Base-by-base conservation (phyloP, 176 grass and related monocot species). In the Oryza glumipatula region DNA sequence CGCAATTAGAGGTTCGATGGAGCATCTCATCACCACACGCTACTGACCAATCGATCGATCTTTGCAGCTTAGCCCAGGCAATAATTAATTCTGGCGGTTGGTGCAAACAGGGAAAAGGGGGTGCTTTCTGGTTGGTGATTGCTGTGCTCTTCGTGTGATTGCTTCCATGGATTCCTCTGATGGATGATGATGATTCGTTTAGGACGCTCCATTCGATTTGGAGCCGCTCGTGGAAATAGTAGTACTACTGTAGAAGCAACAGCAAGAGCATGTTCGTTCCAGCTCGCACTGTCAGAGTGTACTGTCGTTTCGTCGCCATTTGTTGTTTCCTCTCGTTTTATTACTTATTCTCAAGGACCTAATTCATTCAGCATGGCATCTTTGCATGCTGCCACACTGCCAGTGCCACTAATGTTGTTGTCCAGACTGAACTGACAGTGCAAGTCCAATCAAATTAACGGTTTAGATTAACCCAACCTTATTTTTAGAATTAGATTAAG, bases 81-180 rank as follows among this genome's bases (percentile, higher is more conserved):
- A 74, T 70, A 46, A 33, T 49, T 21, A 9, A 46, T 87, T 68
- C 77, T 22, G 46, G 83, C 63, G 63, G 82, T 84, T 58, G 73
- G 73, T 76, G 65, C 46, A 1, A 2, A 14, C 54, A 73, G 1
- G 26, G 47, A 26, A 33, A 30, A 1, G 5, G 14, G 52, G 49
- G 12, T 52, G 39, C 9, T 8, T 3, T 33, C 12, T 63, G 23
- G 65, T 60, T 82, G 68, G 49, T n/a, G 73, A 12, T 28, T 43
- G 33, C 23, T 24, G 56, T 70, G 32, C 15, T 9, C 41, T 51
- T 23, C 23, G 17, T 26, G 14, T 30, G 14, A 73, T 73, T 74
- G 24, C 72, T 33, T 54, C 6, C 52, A 19, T 56, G 52, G 15
- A 19, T 58, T 44, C 43, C 5, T 56, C 16, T 56, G 51, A 19